Percentiles rank a stretch among this genome's conserved stretches.
Conservation (phyloP, 768 basidiomycete species). For the Amanita polypyramis region DNA sequence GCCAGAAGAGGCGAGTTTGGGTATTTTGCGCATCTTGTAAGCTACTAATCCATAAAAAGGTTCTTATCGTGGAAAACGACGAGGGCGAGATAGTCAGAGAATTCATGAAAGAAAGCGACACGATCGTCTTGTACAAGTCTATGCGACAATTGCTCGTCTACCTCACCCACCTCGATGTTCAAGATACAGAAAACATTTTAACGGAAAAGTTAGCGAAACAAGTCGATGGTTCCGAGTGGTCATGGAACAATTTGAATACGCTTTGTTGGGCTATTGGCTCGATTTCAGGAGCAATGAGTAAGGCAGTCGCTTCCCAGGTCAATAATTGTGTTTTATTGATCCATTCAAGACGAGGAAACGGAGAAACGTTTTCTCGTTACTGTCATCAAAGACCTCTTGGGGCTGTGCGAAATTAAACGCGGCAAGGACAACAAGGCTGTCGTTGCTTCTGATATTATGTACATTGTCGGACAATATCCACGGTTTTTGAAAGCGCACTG, state of each 20-base stretch:
- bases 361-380: conserved; percentile 99
- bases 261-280: conserved; percentile 99
- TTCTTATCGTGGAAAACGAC: conserved; percentile 97
- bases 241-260: conserved; percentile 98
- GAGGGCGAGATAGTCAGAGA: conserved; percentile 99
- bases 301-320: conserved; percentile 22
- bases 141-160: conserved; percentile 98
- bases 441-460: conserved; percentile 94
- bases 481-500: conserved; percentile 99
- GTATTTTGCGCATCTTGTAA: not conserved
- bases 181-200: conserved; percentile 93
- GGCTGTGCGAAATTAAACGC: conserved; percentile 94
- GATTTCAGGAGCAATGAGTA: conserved; percentile 98
- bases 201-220: conserved; percentile 97
- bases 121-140: conserved; percentile 96
- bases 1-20: conserved; percentile 78
- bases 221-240: conserved; percentile 97
- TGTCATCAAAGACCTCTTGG: conserved; percentile 98
- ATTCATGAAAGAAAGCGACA: conserved; percentile 98
- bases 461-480: conserved; percentile 99
- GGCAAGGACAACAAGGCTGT: conserved; percentile 99
- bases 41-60: conserved; percentile 34
- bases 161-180: conserved; percentile 92
- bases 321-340: not conserved
- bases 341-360: conserved; percentile 79